phyloP scores from a whole-genome alignment of 306 rosid species.

The Prunus mume region DNA sequence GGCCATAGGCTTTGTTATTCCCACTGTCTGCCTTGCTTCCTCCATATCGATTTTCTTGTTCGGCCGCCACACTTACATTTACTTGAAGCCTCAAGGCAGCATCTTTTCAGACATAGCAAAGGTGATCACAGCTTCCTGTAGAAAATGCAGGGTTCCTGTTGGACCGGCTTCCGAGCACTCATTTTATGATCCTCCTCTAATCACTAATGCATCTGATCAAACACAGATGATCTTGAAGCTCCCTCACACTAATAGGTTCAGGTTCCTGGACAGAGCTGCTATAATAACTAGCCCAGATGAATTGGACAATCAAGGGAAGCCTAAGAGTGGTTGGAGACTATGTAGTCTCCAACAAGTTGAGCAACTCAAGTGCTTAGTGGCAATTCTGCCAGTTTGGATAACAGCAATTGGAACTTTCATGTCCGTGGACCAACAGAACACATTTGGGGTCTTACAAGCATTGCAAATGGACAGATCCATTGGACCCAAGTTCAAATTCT shows the following conservation, averaged over 20 bases:
- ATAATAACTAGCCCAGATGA: slow-evolving; percentile 46
- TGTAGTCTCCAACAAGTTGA: slow-evolving; percentile 80
- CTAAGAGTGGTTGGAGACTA: slow-evolving; percentile 59
- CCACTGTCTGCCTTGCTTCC: slow-evolving; percentile 52
- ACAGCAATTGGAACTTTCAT: slow-evolving; percentile 60
- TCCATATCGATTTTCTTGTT: slow-evolving; percentile 60
- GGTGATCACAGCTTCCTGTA: slow-evolving; percentile 57
- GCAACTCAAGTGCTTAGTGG: slow-evolving; percentile 60
- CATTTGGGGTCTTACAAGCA: slow-evolving; percentile 71
- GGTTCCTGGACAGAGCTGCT: slow-evolving; percentile 65
- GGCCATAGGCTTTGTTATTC: slow-evolving; percentile 65
- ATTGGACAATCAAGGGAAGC: slow-evolving; percentile 35
- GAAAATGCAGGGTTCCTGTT: slow-evolving; percentile 26
- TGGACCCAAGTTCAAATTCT: slow-evolving; percentile 58
- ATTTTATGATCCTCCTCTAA: slow-evolving; percentile 40
- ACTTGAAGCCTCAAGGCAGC: slow-evolving; percentile 58
- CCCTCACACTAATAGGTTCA: slow-evolving; percentile 50
- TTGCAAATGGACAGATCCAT: slow-evolving; percentile 53
- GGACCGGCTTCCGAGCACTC: slow-evolving; percentile 4
- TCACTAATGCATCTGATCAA: background rate
- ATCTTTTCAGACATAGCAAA: slow-evolving; percentile 47
- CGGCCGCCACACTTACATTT: slow-evolving; percentile 57
- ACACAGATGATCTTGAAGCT: slow-evolving; percentile 9
- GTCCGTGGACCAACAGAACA: slow-evolving; percentile 57
- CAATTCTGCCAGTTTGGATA: slow-evolving; percentile 63